Percentiles rank a stretch among this genome's conserved stretches.
These are phyloP conservation scores for Pseudocohnilembus persalinus DNA, from an alignment of 169 alveolate species.

Conservation along the genomic window DNA sequence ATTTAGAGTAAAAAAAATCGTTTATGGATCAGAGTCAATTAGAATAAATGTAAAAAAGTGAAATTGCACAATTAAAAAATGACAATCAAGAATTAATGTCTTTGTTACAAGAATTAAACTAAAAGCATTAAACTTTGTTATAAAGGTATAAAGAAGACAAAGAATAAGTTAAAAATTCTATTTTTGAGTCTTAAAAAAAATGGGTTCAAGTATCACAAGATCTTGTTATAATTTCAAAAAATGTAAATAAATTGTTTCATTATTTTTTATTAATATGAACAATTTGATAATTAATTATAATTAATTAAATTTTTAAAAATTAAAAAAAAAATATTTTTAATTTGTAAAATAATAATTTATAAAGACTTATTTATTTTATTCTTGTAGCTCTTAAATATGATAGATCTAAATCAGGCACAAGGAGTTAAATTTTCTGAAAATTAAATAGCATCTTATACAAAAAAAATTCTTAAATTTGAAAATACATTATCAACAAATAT, in stretches of 20 bases:
- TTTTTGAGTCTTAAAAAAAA: conserved; percentile 39
- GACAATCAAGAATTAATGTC: conserved; percentile 32
- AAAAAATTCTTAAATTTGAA: conserved; percentile 23
- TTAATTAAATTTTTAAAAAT: conserved; percentile 12
- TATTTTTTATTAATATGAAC: not conserved
- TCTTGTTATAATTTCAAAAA: conserved; percentile 29
- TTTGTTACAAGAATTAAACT: conserved; percentile 37
- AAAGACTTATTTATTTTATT: not conserved
- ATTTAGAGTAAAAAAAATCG: no score
- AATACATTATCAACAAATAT: conserved; percentile 23
- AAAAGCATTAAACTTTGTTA: conserved; percentile 28
- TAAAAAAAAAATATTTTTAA: not conserved
- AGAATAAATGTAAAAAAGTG: conserved; percentile 13
- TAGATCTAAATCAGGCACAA: conserved; percentile 5
- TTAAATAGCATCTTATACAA: conserved; percentile 8
- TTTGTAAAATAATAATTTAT: not conserved
- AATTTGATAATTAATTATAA: conserved; percentile 1
- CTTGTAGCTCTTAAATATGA: conserved; percentile 1
- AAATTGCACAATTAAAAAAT: conserved; percentile 27
- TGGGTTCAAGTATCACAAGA: conserved; percentile 34
- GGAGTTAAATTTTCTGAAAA: conserved; percentile 25
- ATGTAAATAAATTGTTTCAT: conserved; percentile 2
- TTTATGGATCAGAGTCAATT: not conserved
- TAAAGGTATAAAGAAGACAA: conserved; percentile 15
- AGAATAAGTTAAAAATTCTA: conserved; percentile 27